phyloP scores from a whole-genome alignment of 129 eudicot genomes.

The Escallonia herrerae region DNA sequence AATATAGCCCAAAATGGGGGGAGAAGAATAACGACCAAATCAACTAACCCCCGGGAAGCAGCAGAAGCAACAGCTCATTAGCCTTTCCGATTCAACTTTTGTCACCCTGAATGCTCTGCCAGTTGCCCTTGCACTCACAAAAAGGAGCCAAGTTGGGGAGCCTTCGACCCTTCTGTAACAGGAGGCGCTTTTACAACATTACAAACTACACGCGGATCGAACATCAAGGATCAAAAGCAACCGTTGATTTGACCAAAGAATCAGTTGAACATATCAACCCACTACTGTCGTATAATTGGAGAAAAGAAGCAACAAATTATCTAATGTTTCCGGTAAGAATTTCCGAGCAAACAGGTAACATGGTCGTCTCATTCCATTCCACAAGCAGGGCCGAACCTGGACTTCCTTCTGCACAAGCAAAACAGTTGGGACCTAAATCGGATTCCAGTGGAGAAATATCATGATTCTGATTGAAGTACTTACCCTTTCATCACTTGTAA shows the following conservation, averaged over 20 bases:
- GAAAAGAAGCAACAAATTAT: constrained; percentile 51
- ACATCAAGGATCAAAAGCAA: constrained; percentile 18
- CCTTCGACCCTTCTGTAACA: constrained; percentile 1
- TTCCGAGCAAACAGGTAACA: constrained; percentile 89
- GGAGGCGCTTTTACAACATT: constrained; percentile 21
- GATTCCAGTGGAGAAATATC: not conserved
- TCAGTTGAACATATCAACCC: constrained; percentile 21
- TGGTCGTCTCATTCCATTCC: constrained; percentile 82
- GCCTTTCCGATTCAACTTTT: not conserved
- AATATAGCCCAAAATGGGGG: constrained; percentile 3
- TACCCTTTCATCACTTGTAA: constrained; percentile 72
- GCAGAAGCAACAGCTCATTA: not conserved
- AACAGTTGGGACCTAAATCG: not conserved
- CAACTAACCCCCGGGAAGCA: constrained; percentile 1
- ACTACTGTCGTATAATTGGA: constrained; percentile 43
- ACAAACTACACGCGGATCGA: constrained; percentile 17
- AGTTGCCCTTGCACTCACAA: constrained; percentile 5
- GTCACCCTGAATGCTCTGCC: constrained; percentile 8
- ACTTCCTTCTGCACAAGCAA: constrained; percentile 35
- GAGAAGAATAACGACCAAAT: not conserved
- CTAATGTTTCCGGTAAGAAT: constrained; percentile 70
- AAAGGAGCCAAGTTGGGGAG: constrained; percentile 3
- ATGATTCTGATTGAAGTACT: not conserved
- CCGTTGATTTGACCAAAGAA: constrained; percentile 44
- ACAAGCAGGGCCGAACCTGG: constrained; percentile 55